Base-by-base conservation (phyloP, 2,329 filamentous ascomycete genomes). In the Diaporthe vaccinii region DNA sequence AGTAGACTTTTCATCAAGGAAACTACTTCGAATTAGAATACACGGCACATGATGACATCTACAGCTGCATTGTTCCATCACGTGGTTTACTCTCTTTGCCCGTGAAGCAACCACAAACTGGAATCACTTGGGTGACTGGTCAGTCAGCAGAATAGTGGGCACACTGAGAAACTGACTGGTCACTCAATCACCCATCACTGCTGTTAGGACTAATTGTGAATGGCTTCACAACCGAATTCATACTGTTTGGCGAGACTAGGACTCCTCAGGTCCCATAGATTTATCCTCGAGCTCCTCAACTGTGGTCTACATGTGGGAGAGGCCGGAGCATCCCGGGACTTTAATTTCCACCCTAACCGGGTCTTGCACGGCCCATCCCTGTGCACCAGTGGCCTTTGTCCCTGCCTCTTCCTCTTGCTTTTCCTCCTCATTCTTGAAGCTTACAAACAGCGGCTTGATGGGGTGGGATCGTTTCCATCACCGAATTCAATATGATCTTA, bases 281-380 rank as follows among this genome's bases (percentile, higher is more conserved):
- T 8, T 17, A 65, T 20, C n/a, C 12, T 65, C 8, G 25, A 25
- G 34, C 36, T 25, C 39, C 39, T 62, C 17, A 25, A 62, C 10
- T 9, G 41, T 67, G 61, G 61, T 49, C 61, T 67, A 20, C 28
- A 67, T 17, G 41, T n/a, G 15, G 46, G 49, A 55, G n/a, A 22
- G 17, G 17, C 65, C 65, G 65, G 65, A 69, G 65, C 65, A 69
- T 69, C 34, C 49, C 49, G 65, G 65, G 65, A 69, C 49, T 69
- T 69, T 55, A 69, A 69, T 69, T 69, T 69, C 65, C 65, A 69
- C 34, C 10, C 49, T 55, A n/a, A 15, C 49, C 49, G 49, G n/a
- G 34, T 28, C 65, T 55, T 69, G 15, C 49, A 69, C 65, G 20
- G 34, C 49, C 49, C 65, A 41, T 55, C n/a, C 34, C 51, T 28